Evolutionary conservation across 2,329 filamentous ascomycete genomes (phyloP).

Genomic region (Trichoderma endophyticum): DNA sequence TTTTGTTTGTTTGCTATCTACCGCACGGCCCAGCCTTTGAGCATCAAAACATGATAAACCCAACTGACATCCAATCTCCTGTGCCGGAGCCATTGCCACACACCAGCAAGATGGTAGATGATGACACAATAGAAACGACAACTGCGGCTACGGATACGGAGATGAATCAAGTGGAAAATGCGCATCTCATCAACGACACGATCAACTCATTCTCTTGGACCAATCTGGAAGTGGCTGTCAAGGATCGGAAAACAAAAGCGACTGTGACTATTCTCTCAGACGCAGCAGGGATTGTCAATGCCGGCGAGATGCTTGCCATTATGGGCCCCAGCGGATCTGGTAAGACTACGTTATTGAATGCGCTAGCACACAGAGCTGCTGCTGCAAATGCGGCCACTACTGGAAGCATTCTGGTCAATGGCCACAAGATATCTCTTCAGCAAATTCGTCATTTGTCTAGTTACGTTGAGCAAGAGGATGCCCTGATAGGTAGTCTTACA

Average conservation of each 20-base stretch:
- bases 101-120: not conserved
- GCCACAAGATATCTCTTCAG: conserved; percentile 47
- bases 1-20: not conserved
- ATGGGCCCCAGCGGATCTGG: conserved; percentile 76
- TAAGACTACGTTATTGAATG: conserved; percentile 82
- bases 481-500: conserved; percentile 75
- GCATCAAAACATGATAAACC: not conserved
- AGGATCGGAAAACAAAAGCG: not conserved
- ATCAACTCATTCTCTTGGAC: not conserved
- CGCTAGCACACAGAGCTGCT: conserved; percentile 53
- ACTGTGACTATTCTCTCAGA: not conserved
- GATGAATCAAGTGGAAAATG: not conserved
- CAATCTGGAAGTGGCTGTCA: not conserved
- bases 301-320: conserved; percentile 69
- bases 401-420: conserved; percentile 58
- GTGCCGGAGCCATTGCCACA: not conserved
- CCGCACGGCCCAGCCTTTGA: not conserved
- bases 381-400: conserved; percentile 40
- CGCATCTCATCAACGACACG: not conserved
- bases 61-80: not conserved
- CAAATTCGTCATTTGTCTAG: conserved; percentile 64
- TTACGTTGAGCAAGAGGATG: conserved; percentile 88
- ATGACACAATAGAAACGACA: not conserved
- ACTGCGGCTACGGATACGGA: not conserved
- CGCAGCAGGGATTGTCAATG: conserved; percentile 12